A percentile compares a stretch with the other conserved stretches of the same genome.
These are phyloP conservation scores for Plantago elongata DNA, from an alignment of 257 asterid species.

Conservation along the genomic window DNA sequence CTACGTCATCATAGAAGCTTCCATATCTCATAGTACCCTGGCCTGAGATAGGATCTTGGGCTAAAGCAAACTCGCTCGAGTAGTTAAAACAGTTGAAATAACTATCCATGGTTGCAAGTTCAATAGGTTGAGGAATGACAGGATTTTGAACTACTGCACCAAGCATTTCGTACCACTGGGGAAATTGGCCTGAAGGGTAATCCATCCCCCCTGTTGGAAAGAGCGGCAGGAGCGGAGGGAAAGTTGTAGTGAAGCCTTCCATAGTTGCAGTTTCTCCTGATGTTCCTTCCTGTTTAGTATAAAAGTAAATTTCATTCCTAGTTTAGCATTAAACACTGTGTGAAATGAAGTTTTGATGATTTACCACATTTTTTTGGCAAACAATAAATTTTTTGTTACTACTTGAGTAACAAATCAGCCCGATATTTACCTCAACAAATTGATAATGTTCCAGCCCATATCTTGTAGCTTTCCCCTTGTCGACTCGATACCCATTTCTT, in stretches of 20 bases:
- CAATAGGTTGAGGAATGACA: not conserved
- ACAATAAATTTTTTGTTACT: not conserved
- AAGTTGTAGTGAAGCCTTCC: not conserved
- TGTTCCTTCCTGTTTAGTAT: not conserved
- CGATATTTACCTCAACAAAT: not conserved
- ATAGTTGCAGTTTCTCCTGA: not conserved
- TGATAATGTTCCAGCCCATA: not conserved
- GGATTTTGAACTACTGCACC: not conserved
- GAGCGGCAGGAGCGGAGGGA: not conserved
- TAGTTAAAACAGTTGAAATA: not conserved
- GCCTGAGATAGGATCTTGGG: not conserved
- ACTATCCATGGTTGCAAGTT: not conserved
- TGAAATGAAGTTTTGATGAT: not conserved
- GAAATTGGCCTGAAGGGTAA: not conserved
- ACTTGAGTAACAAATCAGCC: not conserved
- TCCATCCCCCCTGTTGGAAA: not conserved
- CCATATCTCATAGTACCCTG: not conserved
- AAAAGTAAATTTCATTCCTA: not conserved
- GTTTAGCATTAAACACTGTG: not conserved
- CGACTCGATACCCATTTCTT: not conserved
- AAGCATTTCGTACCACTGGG: slow-evolving; percentile 3
- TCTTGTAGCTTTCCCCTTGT: not conserved
- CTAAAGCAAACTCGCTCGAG: not conserved
- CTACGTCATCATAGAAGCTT: slow-evolving; percentile 8
- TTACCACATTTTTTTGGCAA: not conserved